Conservation (phyloP, 441 rosid species). For the Pelargonium cotyledonis region DNA sequence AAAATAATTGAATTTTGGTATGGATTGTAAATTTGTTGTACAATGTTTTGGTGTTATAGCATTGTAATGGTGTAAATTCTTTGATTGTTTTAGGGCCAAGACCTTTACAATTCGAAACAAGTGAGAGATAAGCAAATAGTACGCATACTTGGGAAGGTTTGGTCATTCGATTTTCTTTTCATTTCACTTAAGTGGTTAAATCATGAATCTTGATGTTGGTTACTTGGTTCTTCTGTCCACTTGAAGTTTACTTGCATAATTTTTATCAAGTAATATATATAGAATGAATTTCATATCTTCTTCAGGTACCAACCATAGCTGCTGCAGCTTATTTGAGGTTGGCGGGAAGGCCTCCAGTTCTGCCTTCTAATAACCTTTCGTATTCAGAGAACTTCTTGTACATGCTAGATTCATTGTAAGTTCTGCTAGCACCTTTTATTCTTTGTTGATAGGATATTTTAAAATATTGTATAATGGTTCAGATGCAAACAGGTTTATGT, state of each 20-base stretch:
- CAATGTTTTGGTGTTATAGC: neutral
- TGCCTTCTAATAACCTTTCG: slow-evolving; percentile 77
- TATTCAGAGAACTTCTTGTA: slow-evolving; percentile 89
- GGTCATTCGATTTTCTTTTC: slow-evolving; percentile 17
- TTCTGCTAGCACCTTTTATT: neutral
- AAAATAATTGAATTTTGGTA: neutral
- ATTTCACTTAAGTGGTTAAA: neutral
- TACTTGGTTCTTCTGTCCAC: neutral
- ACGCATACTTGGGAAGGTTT: slow-evolving; percentile 87
- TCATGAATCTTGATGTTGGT: neutral
- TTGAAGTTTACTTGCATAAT: neutral
- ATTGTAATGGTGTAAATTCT: slow-evolving; percentile 6
- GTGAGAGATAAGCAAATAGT: slow-evolving; percentile 95
- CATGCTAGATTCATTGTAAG: slow-evolving; percentile 92
- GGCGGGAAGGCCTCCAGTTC: slow-evolving; percentile 95
- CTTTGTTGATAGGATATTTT: neutral
- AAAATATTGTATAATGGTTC: neutral
- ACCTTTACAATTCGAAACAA: slow-evolving; percentile 80
- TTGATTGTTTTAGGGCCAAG: slow-evolving; percentile 46
- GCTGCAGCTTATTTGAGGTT: slow-evolving; percentile 91
- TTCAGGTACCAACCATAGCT: slow-evolving; percentile 87
- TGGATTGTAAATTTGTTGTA: too few species aligned
- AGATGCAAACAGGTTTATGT: neutral
- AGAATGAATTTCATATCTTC: slow-evolving; percentile 4
- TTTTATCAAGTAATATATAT: neutral